Evolutionary conservation across 352 stramenopile genomes (phyloP).

Genomic region (Phytophthora tubulina): DNA sequence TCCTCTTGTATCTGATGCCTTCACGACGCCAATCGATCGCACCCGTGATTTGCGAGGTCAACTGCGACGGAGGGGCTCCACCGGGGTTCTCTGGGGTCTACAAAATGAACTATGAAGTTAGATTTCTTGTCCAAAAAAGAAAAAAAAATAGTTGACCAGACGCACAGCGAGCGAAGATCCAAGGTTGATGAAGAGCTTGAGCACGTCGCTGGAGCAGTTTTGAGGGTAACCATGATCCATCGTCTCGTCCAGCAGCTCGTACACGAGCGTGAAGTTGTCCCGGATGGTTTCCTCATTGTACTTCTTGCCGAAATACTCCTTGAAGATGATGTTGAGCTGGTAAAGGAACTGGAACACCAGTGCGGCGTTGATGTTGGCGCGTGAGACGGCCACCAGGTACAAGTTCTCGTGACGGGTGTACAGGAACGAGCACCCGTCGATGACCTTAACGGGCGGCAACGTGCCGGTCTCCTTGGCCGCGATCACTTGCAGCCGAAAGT

Average conservation of each 20-base stretch:
- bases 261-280: slow-evolving; percentile 99
- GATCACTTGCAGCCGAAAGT: slow-evolving; percentile 92
- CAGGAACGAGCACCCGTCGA: slow-evolving; percentile 98
- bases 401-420: slow-evolving; percentile 98
- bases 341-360: slow-evolving; percentile 98
- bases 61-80: slow-evolving; percentile 90
- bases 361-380: slow-evolving; percentile 97
- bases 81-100: slow-evolving; percentile 91
- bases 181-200: slow-evolving; percentile 99
- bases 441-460: slow-evolving; percentile 94
- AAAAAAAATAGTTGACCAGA: neutral
- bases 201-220: slow-evolving; percentile 97
- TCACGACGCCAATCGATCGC: slow-evolving; percentile 95
- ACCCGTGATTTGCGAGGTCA: slow-evolving; percentile 86
- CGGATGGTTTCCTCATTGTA: slow-evolving; percentile 98
- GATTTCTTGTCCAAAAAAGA: neutral
- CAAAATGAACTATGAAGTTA: slow-evolving; percentile 30
- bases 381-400: slow-evolving; percentile 97
- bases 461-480: slow-evolving; percentile 97
- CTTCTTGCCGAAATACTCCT: slow-evolving; percentile 98
- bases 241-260: slow-evolving; percentile 99
- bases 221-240: slow-evolving; percentile 99
- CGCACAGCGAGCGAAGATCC: slow-evolving; percentile 73
- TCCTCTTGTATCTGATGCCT: slow-evolving; percentile 98
- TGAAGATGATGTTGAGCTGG: slow-evolving; percentile 97